Percentiles rank a stretch among this genome's conserved stretches.
Conservation (phyloP, 306 rosid genomes). For the Geum urbanum region DNA sequence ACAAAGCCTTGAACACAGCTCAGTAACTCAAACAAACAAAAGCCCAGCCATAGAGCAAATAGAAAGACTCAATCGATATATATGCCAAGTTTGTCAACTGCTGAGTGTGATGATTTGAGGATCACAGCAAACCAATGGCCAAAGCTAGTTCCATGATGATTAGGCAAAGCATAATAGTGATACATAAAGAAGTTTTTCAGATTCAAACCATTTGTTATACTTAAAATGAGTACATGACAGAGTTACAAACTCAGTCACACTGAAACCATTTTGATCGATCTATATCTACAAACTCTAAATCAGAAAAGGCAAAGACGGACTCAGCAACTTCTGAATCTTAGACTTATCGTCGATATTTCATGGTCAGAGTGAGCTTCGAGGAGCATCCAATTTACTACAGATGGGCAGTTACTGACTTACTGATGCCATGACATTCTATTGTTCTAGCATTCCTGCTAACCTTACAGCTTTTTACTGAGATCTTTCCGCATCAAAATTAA, state of each 20-base stretch:
- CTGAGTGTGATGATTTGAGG: neutral
- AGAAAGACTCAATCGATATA: neutral
- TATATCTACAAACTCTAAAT: neutral
- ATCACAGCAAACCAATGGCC: neutral
- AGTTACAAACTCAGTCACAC: neutral
- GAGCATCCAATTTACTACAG: neutral
- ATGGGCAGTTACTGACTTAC: neutral
- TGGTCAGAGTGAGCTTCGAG: neutral
- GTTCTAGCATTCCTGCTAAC: constrained; percentile 1
- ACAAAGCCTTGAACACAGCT: neutral
- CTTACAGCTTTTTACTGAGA: constrained; percentile 17
- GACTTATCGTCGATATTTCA: too few relatives aligned
- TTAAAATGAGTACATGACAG: neutral
- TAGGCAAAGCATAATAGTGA: neutral
- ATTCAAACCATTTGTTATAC: neutral
- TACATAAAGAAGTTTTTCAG: neutral
- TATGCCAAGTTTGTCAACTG: neutral
- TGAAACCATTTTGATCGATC: neutral
- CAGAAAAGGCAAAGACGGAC: neutral
- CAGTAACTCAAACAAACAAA: neutral
- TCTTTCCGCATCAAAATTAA: constrained; percentile 44
- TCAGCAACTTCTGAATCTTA: neutral
- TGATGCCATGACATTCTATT: neutral
- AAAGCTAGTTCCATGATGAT: neutral
- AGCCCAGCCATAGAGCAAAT: neutral